phyloP scores from a whole-genome alignment of 78 protist genomes.

The Dictyostelium citrinum region DNA sequence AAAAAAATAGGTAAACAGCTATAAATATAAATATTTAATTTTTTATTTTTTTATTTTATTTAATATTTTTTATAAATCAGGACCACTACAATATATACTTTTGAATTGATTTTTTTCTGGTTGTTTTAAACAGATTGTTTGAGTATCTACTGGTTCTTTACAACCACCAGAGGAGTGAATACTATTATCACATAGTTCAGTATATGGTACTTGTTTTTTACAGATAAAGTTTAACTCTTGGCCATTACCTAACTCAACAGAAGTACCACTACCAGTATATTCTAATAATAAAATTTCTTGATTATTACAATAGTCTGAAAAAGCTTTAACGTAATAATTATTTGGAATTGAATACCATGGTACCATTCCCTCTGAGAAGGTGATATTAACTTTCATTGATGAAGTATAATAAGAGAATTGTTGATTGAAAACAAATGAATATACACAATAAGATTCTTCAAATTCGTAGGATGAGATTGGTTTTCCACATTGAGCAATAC shows the following conservation, averaged over 20 bases:
- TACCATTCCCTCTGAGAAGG: not conserved
- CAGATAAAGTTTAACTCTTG: not conserved
- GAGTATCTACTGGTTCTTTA: not conserved
- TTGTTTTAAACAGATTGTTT: not conserved
- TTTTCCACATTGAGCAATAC: not conserved
- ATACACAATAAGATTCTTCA: not conserved
- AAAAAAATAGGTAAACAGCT: too few relatives aligned
- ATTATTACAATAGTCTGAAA: not conserved
- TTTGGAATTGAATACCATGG: not conserved
- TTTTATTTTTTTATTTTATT: too few relatives aligned
- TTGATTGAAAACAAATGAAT: not conserved
- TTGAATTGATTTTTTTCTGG: not conserved
- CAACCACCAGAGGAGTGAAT: not conserved
- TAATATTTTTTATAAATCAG: not conserved
- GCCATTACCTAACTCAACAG: not conserved
- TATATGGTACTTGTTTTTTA: not conserved
- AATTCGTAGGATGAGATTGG: not conserved
- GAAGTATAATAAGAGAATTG: not conserved
- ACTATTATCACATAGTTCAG: not conserved
- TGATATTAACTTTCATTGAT: not conserved
- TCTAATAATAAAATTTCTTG: not conserved
- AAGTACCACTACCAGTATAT: not conserved
- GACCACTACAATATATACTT: not conserved
- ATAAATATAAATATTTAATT: not conserved
- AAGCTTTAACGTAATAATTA: not conserved